Evolutionary conservation across 202 grass and related monocot genomes (phyloP).

Genomic region (Carex arenaria): DNA sequence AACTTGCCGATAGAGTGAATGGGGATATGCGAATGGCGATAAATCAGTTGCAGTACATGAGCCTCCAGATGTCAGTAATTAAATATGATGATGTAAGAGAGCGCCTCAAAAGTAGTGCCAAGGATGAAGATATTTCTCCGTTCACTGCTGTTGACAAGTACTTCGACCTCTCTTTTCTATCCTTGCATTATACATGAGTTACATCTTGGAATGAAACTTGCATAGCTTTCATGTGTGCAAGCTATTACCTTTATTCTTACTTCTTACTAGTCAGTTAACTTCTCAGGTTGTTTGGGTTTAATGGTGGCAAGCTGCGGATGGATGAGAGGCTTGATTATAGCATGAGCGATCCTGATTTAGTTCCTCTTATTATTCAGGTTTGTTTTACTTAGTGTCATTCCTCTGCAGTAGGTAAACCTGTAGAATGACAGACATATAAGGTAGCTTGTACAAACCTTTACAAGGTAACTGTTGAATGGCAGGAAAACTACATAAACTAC

Average conservation of each 20-base stretch:
- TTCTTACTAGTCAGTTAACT: neutral
- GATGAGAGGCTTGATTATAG: slow-evolving; percentile 96
- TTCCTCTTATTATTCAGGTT: slow-evolving; percentile 98
- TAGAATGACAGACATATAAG: neutral
- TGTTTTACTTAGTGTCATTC: neutral
- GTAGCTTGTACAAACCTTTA: neutral
- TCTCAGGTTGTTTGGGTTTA: slow-evolving; percentile 81
- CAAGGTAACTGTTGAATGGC: slow-evolving; percentile 14
- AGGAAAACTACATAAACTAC: slow-evolving; percentile 99
- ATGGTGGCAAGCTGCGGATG: slow-evolving; percentile 86
- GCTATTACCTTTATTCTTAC: neutral
- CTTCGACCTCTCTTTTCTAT: slow-evolving; percentile 21
- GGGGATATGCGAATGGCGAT: slow-evolving; percentile 98
- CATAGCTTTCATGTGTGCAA: neutral
- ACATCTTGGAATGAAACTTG: slow-evolving; percentile 7
- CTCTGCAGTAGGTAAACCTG: neutral
- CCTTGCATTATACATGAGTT: neutral
- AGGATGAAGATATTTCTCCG: slow-evolving; percentile 99
- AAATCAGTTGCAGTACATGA: slow-evolving; percentile 99
- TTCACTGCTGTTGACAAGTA: slow-evolving; percentile 99
- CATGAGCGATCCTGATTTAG: slow-evolving; percentile 99
- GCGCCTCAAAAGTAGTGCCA: slow-evolving; percentile 79
- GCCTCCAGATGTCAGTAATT: slow-evolving; percentile 79
- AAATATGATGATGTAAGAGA: slow-evolving; percentile 96
- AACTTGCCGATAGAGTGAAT: slow-evolving; percentile 97